Base-by-base conservation (phyloP, 1,284 basidiomycete species). In the Ceratobasidium papillatum region DNA sequence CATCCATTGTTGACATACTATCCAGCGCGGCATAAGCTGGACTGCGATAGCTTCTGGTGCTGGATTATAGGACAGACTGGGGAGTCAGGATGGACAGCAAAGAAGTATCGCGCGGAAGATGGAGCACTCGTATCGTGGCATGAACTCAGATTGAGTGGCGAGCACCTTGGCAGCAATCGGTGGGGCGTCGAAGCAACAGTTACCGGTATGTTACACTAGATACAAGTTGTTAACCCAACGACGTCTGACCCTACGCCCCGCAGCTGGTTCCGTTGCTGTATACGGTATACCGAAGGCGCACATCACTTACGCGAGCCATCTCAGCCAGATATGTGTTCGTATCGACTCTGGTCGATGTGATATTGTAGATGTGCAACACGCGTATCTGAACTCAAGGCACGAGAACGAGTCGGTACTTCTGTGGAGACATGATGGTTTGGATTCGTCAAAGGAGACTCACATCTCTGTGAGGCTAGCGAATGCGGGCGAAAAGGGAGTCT, bases 281-380 rank as follows among this genome's bases (percentile, higher is more conserved):
- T 64, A 64, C 27, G 62, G 62, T 30, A 34, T 49, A 9, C 62
- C 62, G 1, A 47, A 49, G 25, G 27, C 62, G 9, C 62, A 49
- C 22, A 49, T 64, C 43, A 30, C 27, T 5, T 22, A 47, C 45
- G 30, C 62, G 7, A 19, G 19, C 27, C 11, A 47, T 34, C 41
- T 64, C 19, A 34, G 62, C 27, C 41, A 22, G 12, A 49, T 49
- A 30, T 64, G 62, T 49, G 62, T 64, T 30, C 62, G 25, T 30
- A 64, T 64, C 62, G 30, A 64, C 43, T 64, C 62, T 32, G 62
- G 62, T 19, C 43, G 27, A 3, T 64, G 62, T 25, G 62, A 64
- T 22, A n/a, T 49, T 32, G 27, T 64, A 3, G 62, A 64, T 64
- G 27, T 49, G 7, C 45, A 19, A 12, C 41, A 47, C 19, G 62